These are phyloP conservation scores for Decorospora gaudefroyi DNA, from an alignment of 2,329 filamentous ascomycete species.

Conservation along the genomic window DNA sequence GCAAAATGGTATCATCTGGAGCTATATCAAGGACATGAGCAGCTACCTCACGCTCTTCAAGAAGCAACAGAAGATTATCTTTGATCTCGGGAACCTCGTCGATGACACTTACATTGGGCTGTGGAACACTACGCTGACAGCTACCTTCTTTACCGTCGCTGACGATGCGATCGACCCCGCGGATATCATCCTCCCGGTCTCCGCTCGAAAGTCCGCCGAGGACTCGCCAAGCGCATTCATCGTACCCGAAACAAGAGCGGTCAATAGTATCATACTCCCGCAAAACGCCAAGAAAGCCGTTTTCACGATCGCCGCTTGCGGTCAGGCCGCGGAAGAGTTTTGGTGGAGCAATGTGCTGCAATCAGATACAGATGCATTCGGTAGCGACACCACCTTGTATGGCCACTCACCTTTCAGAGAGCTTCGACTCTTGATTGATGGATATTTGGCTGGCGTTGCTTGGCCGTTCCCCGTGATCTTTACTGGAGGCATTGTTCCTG, in stretches of 20 bases:
- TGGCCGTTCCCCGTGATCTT: constrained; percentile 86
- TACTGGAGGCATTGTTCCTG: constrained; percentile 77
- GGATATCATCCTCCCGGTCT: constrained; percentile 69
- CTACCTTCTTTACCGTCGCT: constrained; percentile 68
- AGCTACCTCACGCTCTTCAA: constrained; percentile 71
- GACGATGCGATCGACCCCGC: constrained; percentile 55
- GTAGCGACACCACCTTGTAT: constrained; percentile 60
- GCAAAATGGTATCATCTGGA: constrained; percentile 71
- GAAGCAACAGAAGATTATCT: constrained; percentile 72
- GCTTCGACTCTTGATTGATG: constrained; percentile 76
- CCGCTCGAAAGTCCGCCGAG: constrained; percentile 56
- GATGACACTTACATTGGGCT: constrained; percentile 71
- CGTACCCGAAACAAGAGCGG: constrained; percentile 66
- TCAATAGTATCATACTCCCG: constrained; percentile 65
- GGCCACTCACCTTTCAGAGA: constrained; percentile 78
- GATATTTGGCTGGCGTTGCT: constrained; percentile 69
- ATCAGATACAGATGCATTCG: constrained; percentile 64
- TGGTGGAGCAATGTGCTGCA: constrained; percentile 81
- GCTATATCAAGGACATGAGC: constrained; percentile 78
- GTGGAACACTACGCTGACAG: constrained; percentile 75
- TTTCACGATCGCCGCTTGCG: constrained; percentile 75
- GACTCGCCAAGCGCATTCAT: constrained; percentile 68
- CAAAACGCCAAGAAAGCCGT: constrained; percentile 69
- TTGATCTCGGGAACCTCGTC: constrained; percentile 73
- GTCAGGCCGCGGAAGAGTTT: constrained; percentile 77